These are phyloP conservation scores for Diddensiella caesifluorescens DNA, from an alignment of 805 yeast species.

Conservation along the genomic window DNA sequence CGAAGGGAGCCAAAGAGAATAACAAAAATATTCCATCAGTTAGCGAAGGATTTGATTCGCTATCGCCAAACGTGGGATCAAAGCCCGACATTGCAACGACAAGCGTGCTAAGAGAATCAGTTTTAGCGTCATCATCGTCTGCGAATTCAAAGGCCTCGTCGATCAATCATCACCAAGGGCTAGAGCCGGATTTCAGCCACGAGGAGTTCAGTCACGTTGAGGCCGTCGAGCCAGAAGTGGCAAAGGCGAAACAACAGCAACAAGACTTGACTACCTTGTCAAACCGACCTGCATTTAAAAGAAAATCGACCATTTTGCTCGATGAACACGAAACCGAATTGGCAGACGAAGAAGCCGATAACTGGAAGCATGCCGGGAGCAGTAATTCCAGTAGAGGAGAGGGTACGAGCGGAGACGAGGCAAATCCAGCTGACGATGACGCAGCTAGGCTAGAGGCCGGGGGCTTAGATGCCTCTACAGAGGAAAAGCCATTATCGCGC, in stretches of 20 bases:
- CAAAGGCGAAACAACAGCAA: background rate
- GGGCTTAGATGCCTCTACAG: conserved; percentile 4
- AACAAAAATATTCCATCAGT: conserved; percentile 8
- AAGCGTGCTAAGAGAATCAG: conserved; percentile 13
- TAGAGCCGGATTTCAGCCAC: conserved; percentile 10
- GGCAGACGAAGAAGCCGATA: conserved; percentile 38
- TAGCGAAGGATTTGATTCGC: conserved; percentile 14
- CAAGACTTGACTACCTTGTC: background rate
- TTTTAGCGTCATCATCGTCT: conserved; percentile 9
- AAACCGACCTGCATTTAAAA: conserved; percentile 33
- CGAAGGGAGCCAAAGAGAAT: background rate
- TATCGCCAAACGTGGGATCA: conserved; percentile 3
- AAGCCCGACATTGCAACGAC: conserved; percentile 11
- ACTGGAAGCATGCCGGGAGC: conserved; percentile 36
- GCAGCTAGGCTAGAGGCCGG: background rate
- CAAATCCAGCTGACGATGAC: no score
- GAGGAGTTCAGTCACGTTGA: conserved; percentile 17
- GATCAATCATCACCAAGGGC: background rate
- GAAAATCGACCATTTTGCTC: conserved; percentile 67
- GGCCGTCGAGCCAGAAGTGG: conserved; percentile 6
- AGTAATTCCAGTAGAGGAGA: no score
- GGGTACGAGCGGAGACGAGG: no score
- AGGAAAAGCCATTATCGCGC: conserved; percentile 29
- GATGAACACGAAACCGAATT: conserved; percentile 49
- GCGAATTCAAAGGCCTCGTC: background rate